A percentile compares a stretch with the other conserved stretches of the same genome.
Evolutionary conservation across 2,329 filamentous ascomycete genomes (phyloP).

Genomic region (Beauveria brongniartii): DNA sequence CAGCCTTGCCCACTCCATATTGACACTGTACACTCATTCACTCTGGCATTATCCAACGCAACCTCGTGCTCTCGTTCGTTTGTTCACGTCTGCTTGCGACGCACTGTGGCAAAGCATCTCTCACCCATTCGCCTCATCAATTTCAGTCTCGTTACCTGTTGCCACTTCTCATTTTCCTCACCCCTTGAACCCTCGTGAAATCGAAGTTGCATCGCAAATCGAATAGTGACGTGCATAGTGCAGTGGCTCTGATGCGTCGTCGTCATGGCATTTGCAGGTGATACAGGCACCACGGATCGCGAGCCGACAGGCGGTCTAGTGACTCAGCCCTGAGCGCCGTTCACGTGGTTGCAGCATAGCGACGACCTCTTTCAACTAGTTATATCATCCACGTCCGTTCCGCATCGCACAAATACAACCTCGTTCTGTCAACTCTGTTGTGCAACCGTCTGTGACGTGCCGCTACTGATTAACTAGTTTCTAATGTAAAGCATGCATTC

Average conservation of each 20-base stretch:
- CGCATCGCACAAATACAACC: background rate
- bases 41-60: background rate
- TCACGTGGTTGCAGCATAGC: conserved; percentile 1
- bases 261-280: conserved; percentile 4
- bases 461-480: background rate
- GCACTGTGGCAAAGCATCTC: conserved; percentile 1
- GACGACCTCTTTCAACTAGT: background rate
- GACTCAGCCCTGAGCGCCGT: conserved; percentile 5
- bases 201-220: background rate
- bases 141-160: background rate
- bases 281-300: background rate
- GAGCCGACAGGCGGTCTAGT: conserved; percentile 1
- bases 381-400: background rate
- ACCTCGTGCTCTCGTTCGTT: background rate
- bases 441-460: background rate
- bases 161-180: background rate
- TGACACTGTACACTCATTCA: background rate
- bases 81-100: background rate
- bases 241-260: background rate
- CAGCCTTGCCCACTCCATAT: background rate
- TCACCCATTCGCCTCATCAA: background rate
- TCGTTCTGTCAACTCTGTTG: background rate
- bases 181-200: background rate
- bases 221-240: background rate
- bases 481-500: background rate